Base-by-base conservation (phyloP, 805 yeast genomes). In the Ogataea populi-albae region DNA sequence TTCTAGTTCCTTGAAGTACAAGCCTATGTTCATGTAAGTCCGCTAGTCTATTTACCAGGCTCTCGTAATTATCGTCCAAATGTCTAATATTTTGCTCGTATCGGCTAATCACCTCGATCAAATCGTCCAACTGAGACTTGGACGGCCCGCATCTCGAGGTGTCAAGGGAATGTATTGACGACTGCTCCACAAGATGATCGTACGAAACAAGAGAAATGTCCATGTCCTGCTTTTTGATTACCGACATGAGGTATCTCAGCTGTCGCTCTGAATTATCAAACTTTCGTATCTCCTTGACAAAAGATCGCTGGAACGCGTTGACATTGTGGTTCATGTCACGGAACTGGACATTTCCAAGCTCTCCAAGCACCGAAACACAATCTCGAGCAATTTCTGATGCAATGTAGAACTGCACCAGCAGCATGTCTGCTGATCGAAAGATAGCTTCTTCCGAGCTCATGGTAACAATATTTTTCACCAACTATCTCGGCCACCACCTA, bases 231-330 rank as follows among this genome's bases (percentile, higher is more conserved):
- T 69, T 66, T 34, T 67, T 67, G 33, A 84, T 69, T 32, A 78
- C 69, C 1, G 62, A 51, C 42, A 70, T 69, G 49, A 77, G 62
- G 45, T 66, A 75, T 23, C 84, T 69, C 36, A 81, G 73, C 60
- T 91, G 98, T 43, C 97, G 80, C 60, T 88, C 86, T n/a, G 82
- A 76, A 56, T 87, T 84, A 60, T 91, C 97, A 35, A 86, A 68
- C 39, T 74, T 72, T 52, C 96, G 77, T 43, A 87, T 78, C 53
- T 93, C 98, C 53, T 80, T 78, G 39, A 93, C 96, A 61, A 84
- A 93, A 3, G 91, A 71, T 44, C 98, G 75, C 65, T 91, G 98
- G 65, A 93, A 93, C 21, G 86, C 75, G 49, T 79, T 81, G 29
- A 86, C 84, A 44, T 79, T 77, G 35, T 79, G 65, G 62, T 93